phyloP scores from a whole-genome alignment of 805 yeast genomes.

The Yarrowia phangngaensis region DNA sequence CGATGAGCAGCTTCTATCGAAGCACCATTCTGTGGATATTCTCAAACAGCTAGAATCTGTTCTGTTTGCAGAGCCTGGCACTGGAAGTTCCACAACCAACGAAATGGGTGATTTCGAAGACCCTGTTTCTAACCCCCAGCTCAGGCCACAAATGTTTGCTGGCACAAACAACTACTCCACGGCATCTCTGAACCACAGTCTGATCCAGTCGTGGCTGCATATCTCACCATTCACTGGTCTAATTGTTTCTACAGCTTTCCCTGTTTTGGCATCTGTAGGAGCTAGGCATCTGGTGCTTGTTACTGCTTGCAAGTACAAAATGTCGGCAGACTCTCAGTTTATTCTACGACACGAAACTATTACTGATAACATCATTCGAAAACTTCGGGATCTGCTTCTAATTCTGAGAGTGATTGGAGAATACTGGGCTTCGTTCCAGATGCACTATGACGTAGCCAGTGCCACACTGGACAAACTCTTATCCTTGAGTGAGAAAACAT shows the following conservation, averaged over 20 bases:
- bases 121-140: background rate
- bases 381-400: slow-evolving; percentile 21
- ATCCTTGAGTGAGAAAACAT: slow-evolving; percentile 22
- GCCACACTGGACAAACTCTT: slow-evolving; percentile 21
- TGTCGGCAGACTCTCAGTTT: slow-evolving; percentile 19
- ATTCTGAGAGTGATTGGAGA: slow-evolving; percentile 24
- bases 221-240: slow-evolving; percentile 23
- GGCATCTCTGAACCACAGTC: slow-evolving; percentile 21
- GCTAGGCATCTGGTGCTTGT: slow-evolving; percentile 23
- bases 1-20: slow-evolving; percentile 22
- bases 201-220: slow-evolving; percentile 25
- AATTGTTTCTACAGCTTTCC: slow-evolving; percentile 26
- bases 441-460: slow-evolving; percentile 23
- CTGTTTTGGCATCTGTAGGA: slow-evolving; percentile 13
- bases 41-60: slow-evolving; percentile 18
- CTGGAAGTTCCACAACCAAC: too few species aligned
- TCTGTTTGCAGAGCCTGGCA: slow-evolving; percentile 2
- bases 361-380: slow-evolving; percentile 24
- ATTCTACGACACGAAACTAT: slow-evolving; percentile 22
- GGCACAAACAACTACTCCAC: slow-evolving; percentile 26
- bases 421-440: slow-evolving; percentile 26
- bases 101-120: slow-evolving; percentile 2
- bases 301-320: slow-evolving; percentile 14
- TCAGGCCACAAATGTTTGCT: slow-evolving; percentile 16
- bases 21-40: slow-evolving; percentile 24